Conservation (phyloP, 163 green algal genomes). For the Chloromonas sp. region DNA sequence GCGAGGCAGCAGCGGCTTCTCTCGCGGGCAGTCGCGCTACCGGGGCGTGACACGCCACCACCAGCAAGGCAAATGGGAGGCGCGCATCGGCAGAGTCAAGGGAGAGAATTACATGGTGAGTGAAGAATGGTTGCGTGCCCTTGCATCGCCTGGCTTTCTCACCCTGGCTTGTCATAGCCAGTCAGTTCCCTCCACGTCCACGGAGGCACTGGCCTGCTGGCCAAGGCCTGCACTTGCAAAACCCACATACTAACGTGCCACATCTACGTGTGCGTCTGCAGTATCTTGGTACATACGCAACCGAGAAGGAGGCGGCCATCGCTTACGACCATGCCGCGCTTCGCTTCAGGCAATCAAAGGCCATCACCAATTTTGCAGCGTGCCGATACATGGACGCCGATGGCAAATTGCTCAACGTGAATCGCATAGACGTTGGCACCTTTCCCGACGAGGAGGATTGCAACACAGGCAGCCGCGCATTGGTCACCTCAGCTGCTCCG, state of each 20-base stretch:
- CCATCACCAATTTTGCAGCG: not conserved
- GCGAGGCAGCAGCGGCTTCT: constrained; percentile 61
- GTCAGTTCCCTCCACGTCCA: not conserved
- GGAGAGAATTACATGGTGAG: constrained; percentile 41
- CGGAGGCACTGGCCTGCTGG: not conserved
- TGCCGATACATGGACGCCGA: not conserved
- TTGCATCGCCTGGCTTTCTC: too few species aligned
- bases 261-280: not conserved
- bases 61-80: constrained; percentile 79
- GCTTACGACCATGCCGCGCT: constrained; percentile 71
- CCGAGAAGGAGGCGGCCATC: constrained; percentile 55
- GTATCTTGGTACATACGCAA: constrained; percentile 74
- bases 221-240: not conserved
- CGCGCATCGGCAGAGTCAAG: constrained; percentile 67
- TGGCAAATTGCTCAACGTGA: not conserved
- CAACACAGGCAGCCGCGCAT: too few species aligned
- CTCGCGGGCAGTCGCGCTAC: constrained; percentile 53
- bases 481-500: not conserved
- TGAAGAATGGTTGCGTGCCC: too few species aligned
- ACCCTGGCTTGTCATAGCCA: too few species aligned
- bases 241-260: not conserved
- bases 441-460: too few species aligned
- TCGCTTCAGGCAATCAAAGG: constrained; percentile 13
- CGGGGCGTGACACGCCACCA: constrained; percentile 86
- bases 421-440: too few species aligned